These are phyloP conservation scores for Periconia sp. DNA, from an alignment of 2,329 filamentous ascomycete species.

Conservation along the genomic window DNA sequence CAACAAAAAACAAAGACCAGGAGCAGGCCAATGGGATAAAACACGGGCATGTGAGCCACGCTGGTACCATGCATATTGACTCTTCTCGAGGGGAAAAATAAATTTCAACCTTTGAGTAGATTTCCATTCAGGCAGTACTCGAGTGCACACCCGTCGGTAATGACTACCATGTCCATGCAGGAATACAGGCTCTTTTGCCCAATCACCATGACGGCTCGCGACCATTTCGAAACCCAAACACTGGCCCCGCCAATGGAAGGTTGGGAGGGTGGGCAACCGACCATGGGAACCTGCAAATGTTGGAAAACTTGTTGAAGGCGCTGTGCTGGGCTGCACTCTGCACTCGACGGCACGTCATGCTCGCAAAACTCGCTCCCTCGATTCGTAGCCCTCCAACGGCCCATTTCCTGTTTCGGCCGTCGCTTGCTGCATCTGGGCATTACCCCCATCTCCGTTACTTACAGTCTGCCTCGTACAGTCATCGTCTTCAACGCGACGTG, in stretches of 20 bases:
- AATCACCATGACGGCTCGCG: constrained; percentile 7
- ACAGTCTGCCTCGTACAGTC: background rate
- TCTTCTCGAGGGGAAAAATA: background rate
- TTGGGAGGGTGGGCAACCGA: constrained; percentile 1
- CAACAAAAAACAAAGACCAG: background rate
- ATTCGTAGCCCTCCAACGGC: background rate
- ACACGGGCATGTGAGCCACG: too few relatives aligned
- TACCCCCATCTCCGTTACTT: background rate
- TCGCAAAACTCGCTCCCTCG: background rate
- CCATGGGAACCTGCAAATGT: background rate
- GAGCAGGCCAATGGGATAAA: background rate
- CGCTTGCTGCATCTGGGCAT: background rate
- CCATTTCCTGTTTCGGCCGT: background rate
- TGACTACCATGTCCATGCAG: constrained; percentile 1
- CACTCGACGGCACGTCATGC: background rate
- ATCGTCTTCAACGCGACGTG: background rate
- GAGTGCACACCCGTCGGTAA: constrained; percentile 8
- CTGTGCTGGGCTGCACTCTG: background rate
- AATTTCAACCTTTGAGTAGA: background rate
- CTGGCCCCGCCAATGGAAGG: constrained; percentile 9
- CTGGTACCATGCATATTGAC: background rate
- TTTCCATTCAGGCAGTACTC: constrained; percentile 19
- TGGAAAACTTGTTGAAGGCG: background rate
- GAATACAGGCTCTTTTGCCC: constrained; percentile 2
- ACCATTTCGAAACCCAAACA: constrained; percentile 10